Base-by-base conservation (phyloP, 2,329 filamentous ascomycete genomes). In the Diaporthe sp. region DNA sequence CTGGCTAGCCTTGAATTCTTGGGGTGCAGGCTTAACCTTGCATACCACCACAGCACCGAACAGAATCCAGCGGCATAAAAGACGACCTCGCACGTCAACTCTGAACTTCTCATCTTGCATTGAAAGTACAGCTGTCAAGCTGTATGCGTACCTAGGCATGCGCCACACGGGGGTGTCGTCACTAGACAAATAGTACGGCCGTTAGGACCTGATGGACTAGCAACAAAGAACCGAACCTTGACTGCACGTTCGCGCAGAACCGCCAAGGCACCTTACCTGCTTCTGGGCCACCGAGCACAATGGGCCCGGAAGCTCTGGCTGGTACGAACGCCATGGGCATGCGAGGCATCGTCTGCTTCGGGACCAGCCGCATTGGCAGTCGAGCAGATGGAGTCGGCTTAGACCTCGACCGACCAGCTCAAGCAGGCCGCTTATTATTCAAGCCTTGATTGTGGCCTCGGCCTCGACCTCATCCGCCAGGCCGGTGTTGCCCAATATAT, bases 81-180 rank as follows among this genome's bases (percentile, higher is more conserved):
- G 34, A 51, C 44, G 5, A 67, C 42, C 44, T 49, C 19, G 37
- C 28, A n/a, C 28, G 61, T n/a, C 28, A 37, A 19, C 17, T 25
- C 61, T 34, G 28, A 22, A 25, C 2, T 39, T 13, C 13, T 42
- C 15, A 25, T 9, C 15, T 42, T 17, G 65, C 65, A 68, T 68
- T 68, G 15, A 68, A 34, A 68, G 65, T n/a, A 69, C 65, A 69
- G 65, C 65, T 69, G 65, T 55, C 65, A 55, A 69, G 65, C 28
- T 17, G 49, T 68, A 68, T 55, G 65, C 49, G n/a, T 13, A 34
- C 34, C 34, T 34, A 34, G 34, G 7, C 0, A 53, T 28, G 46
- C 65, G 34, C 34, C 46, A 19, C 31, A 55, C 34, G 5, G n/a
- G 31, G 37, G n/a, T 6, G 49, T 25, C 65, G 10, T 39, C 28